Base-by-base conservation (phyloP, 1,139 yeast genomes). In the Nadsonia commutata region DNA sequence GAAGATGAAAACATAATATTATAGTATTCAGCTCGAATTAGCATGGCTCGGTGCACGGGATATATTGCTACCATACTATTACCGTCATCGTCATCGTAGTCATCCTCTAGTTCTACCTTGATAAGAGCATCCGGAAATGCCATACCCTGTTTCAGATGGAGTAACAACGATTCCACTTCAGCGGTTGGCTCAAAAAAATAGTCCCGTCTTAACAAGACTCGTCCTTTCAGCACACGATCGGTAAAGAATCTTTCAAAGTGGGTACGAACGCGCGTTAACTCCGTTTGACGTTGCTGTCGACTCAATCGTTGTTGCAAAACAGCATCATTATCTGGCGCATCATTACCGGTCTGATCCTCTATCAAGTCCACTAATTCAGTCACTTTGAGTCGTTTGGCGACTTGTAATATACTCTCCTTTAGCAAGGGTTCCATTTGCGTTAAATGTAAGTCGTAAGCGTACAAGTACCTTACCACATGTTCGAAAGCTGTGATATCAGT, bases 21-120 rank as follows among this genome's bases (percentile, higher is more conserved):
- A 55, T 75, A 82, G 56, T 78, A 81, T 40, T 74, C 81, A 1
- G 81, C 72, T 40, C 86, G 60, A 7, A 70, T 61, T 36, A 82
- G 56, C 45, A 81, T 71, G 0, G 82, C 69, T 43, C 76, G 66
- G 56, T 82, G 83, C 4, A 70, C 76, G 0, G 90, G 85, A 52
- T 74, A 80, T 4, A 27, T 27, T 8, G 33, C 33, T 16, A 27
- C 33, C 16, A 27, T 7, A 16, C 13, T 13, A 13, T 27, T 16
- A 27, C 4, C n/a, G n/a, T 27, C 16, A 9, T 21, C 16, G 9
- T 27, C 52, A 7, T 41, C 41, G 5, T 42, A 33, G 1, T 51
- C 60, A 40, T 48, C 59, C 52, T 40, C 56, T 41, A 46, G 59
- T 52, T 58, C 52, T 39, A 67, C 66, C 2, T 66, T 56, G 1